A percentile compares a stretch with the other conserved stretches of the same genome.
These are phyloP conservation scores for Sedum album DNA, from an alignment of 164 flowering plant species.

Conservation along the genomic window DNA sequence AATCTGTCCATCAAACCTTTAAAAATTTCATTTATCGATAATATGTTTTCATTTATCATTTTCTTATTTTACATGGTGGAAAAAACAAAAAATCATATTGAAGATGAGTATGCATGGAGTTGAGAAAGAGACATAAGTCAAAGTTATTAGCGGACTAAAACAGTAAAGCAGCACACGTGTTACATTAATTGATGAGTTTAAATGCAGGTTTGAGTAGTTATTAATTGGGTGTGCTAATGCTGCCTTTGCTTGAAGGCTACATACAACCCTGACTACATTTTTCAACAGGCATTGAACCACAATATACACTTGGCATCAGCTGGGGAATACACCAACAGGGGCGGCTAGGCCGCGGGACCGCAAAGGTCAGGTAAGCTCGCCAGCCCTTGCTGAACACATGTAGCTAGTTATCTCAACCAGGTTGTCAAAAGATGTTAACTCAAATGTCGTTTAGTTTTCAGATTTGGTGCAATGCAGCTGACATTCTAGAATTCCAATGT, in stretches of 20 bases:
- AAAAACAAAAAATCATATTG: too few species aligned
- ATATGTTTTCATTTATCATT: too few species aligned
- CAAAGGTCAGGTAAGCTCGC: not conserved
- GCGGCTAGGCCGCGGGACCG: not conserved
- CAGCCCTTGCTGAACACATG: not conserved
- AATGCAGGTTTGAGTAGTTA: not conserved
- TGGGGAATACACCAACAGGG: not conserved
- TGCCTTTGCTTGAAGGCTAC: not conserved
- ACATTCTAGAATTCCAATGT: not conserved
- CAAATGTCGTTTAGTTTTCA: not conserved
- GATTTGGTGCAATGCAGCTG: not conserved
- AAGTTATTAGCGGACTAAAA: not conserved
- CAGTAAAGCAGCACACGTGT: too few species aligned
- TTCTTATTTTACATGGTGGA: too few species aligned
- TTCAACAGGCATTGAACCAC: not conserved
- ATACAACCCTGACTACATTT: not conserved
- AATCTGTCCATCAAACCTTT: too few species aligned
- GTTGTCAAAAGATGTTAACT: not conserved
- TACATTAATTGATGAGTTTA: not conserved
- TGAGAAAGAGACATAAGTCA: not conserved
- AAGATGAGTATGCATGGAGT: not conserved
- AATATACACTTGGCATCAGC: not conserved
- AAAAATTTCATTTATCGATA: too few species aligned
- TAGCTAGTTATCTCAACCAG: not conserved
- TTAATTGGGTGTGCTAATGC: constrained; percentile 5